A percentile compares a stretch with the other conserved stretches of the same genome.
Conservation (phyloP, 495 filamentous ascomycete genomes). For the Aspergillus kassunensis region DNA sequence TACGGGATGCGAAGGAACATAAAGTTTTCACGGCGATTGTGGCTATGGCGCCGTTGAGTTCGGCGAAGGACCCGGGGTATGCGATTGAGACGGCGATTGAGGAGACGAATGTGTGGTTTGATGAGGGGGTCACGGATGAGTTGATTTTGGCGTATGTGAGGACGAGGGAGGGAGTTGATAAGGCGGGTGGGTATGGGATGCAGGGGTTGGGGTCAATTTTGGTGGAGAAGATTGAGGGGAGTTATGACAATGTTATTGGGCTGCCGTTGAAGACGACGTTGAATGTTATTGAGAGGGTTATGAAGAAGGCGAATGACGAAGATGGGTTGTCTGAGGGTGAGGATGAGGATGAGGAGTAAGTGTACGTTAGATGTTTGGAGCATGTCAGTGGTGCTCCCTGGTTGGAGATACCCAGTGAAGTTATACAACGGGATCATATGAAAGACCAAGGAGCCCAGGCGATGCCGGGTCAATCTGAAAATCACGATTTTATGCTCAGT, state of each 20-base stretch:
- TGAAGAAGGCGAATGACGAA: conserved; percentile 55
- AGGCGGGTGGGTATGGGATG: conserved; percentile 93
- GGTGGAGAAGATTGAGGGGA: conserved; percentile 83
- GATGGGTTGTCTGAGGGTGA: conserved; percentile 33
- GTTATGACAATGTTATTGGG: conserved; percentile 94
- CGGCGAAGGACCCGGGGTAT: conserved; percentile 78
- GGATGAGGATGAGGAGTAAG: conserved; percentile 27
- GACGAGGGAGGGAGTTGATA: conserved; percentile 91
- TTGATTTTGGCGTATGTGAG: conserved; percentile 80
- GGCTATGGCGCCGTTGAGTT: conserved; percentile 72
- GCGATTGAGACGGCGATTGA: conserved; percentile 74
- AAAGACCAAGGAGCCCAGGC: no score
- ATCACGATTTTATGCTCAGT: conserved; percentile 20
- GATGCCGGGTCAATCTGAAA: background rate
- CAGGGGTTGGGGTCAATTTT: conserved; percentile 84
- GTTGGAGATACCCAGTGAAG: background rate
- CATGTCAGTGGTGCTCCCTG: no score
- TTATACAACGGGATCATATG: no score
- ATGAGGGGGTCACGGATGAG: conserved; percentile 69
- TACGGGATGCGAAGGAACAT: conserved; percentile 71
- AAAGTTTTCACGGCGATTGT: conserved; percentile 81
- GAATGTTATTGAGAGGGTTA: conserved; percentile 78
- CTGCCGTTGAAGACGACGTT: conserved; percentile 78
- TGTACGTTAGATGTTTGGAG: no score
- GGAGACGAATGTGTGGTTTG: conserved; percentile 83